phyloP scores from a whole-genome alignment of 2,329 filamentous ascomycete species.

The Aspergillus intermedius region DNA sequence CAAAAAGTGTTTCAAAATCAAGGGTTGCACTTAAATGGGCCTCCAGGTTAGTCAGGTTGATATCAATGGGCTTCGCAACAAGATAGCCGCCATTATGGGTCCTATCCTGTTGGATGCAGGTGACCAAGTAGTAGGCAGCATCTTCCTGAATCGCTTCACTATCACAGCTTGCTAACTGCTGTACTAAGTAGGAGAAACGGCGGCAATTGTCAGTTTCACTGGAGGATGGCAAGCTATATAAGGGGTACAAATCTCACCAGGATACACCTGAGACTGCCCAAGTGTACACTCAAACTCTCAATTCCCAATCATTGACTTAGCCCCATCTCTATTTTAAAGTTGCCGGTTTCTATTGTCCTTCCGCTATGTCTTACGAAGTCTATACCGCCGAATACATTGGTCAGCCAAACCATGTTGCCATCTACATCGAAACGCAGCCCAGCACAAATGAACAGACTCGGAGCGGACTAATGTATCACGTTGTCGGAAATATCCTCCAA shows the following conservation, averaged over 20 bases:
- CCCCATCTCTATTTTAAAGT: not conserved
- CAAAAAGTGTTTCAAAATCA: not conserved
- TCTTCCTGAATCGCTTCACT: not conserved
- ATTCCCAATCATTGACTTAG: not conserved
- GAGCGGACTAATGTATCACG: constrained; percentile 9
- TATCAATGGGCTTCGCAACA: not conserved
- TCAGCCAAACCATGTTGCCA: constrained; percentile 11
- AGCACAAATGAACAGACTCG: not conserved
- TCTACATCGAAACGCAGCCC: constrained; percentile 14
- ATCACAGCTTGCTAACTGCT: not conserved
- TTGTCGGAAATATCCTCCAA: constrained; percentile 12
- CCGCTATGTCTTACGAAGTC: constrained; percentile 8
- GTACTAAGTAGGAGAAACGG: not conserved
- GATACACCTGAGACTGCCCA: not conserved
- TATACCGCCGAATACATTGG: constrained; percentile 12
- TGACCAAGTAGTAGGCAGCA: not conserved
- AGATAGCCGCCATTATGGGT: not conserved
- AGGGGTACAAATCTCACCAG: not conserved
- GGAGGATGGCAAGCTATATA: not conserved
- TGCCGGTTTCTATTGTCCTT: not conserved
- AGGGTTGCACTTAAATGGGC: not conserved
- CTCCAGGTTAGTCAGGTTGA: not conserved
- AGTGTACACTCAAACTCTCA: not conserved
- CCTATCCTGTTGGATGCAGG: not conserved
- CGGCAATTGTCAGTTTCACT: not conserved